Percentiles rank a stretch among this genome's conserved stretches.
Evolutionary conservation across 108 stramenopile genomes (phyloP).

Genomic region (Cyclotella choctawhatcheeana): DNA sequence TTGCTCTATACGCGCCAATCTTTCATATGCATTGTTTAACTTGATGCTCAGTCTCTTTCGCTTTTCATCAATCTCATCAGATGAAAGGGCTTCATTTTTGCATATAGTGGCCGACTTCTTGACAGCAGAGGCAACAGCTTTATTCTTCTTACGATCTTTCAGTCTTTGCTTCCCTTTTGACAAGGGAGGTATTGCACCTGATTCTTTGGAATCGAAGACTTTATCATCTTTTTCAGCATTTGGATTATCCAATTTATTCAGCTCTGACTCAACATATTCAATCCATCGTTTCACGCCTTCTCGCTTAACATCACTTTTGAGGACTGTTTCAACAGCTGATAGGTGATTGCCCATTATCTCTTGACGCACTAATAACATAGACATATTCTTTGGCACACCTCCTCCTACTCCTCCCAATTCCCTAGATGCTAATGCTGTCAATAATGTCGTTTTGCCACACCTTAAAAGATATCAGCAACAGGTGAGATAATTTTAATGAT

Average conservation of each 20-base stretch:
- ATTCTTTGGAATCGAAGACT: neutral
- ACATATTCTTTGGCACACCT: slow-evolving; percentile 68
- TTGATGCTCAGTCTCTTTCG: slow-evolving; percentile 46
- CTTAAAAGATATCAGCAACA: slow-evolving; percentile 28
- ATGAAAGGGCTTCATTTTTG: neutral
- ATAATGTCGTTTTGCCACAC: slow-evolving; percentile 83
- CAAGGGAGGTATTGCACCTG: slow-evolving; percentile 1
- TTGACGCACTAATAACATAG: slow-evolving; percentile 73
- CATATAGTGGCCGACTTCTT: slow-evolving; percentile 19
- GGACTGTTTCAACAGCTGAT: slow-evolving; percentile 65
- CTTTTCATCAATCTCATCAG: slow-evolving; percentile 47
- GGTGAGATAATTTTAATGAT: neutral
- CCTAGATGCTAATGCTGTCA: slow-evolving; percentile 42
- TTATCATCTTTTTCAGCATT: slow-evolving; percentile 11
- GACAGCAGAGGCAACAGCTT: slow-evolving; percentile 17
- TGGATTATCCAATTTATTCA: slow-evolving; percentile 61
- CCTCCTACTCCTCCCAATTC: slow-evolving; percentile 26
- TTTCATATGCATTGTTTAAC: slow-evolving; percentile 58
- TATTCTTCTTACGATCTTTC: slow-evolving; percentile 51
- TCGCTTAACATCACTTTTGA: slow-evolving; percentile 72
- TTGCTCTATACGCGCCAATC: slow-evolving; percentile 68
- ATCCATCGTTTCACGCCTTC: slow-evolving; percentile 72
- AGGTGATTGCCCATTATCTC: slow-evolving; percentile 76
- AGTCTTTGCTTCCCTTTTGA: slow-evolving; percentile 54
- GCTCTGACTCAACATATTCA: slow-evolving; percentile 53